Evolutionary conservation across 1,139 yeast species (phyloP).

Genomic region (Hyphopichia wangnamkhiaoensis): DNA sequence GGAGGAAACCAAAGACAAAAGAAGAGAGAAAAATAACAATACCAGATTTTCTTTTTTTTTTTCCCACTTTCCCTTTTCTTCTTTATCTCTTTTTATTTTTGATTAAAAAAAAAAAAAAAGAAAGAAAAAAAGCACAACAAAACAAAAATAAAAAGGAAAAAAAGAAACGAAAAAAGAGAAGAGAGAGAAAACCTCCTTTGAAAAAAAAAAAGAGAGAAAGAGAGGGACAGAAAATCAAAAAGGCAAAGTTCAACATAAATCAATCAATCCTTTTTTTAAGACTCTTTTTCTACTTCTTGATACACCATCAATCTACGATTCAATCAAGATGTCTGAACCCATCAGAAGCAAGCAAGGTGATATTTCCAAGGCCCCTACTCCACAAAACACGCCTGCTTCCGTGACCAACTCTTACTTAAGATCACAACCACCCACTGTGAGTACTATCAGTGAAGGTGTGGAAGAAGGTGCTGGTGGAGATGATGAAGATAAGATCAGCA

Average conservation of each 20-base stretch:
- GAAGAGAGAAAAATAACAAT: no score
- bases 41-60: no score
- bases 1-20: no score
- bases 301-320: conserved; percentile 1
- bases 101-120: background rate
- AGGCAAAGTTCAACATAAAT: no score
- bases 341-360: conserved; percentile 70
- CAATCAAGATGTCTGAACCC: conserved; percentile 62
- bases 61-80: background rate
- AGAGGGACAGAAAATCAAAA: background rate
- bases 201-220: background rate
- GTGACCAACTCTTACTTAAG: conserved; percentile 75
- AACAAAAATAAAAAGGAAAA: no score
- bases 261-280: no score
- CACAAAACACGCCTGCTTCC: conserved; percentile 97
- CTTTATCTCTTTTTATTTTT: no score
- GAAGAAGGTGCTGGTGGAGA: conserved; percentile 55
- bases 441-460: conserved; percentile 73
- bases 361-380: conserved; percentile 94
- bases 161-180: background rate
- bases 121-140: no score
- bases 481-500: conserved; percentile 31
- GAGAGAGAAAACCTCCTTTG: no score
- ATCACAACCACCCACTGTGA: conserved; percentile 69
- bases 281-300: background rate